Evolutionary conservation across 805 yeast species (phyloP).

Genomic region (Ogataea wickerhamii): DNA sequence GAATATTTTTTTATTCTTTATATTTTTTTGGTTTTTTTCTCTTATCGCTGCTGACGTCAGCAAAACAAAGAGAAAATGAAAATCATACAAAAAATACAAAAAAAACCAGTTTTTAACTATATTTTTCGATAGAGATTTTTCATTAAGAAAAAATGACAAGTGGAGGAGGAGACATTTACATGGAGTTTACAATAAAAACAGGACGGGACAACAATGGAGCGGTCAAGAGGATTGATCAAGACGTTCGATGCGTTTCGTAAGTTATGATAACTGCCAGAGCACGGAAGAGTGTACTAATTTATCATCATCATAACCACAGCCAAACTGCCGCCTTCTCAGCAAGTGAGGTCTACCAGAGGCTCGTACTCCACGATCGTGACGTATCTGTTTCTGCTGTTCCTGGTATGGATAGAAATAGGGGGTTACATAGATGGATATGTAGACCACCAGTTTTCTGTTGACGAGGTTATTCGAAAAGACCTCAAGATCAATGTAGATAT

Average conservation of each 20-base stretch:
- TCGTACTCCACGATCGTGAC: slow-evolving; percentile 68
- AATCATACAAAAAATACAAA: too few species aligned
- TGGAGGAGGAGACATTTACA: too few species aligned
- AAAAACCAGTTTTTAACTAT: too few species aligned
- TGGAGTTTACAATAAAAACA: too few species aligned
- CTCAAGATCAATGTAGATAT: slow-evolving; percentile 75
- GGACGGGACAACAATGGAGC: slow-evolving; percentile 22
- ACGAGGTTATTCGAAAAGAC: slow-evolving; percentile 50
- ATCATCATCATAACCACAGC: slow-evolving; percentile 35
- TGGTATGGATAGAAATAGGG: slow-evolving; percentile 83
- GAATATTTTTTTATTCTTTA: too few species aligned
- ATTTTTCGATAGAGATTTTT: too few species aligned
- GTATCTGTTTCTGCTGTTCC: slow-evolving; percentile 55
- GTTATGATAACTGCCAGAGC: slow-evolving; percentile 29
- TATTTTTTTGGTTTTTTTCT: too few species aligned
- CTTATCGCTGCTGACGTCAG: too few species aligned
- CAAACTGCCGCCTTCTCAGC: slow-evolving; percentile 64
- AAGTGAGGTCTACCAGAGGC: slow-evolving; percentile 73
- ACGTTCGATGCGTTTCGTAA: slow-evolving; percentile 71
- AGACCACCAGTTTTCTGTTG: slow-evolving; percentile 76
- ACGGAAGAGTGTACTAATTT: background rate
- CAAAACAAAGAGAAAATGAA: too few species aligned
- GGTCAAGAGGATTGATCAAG: slow-evolving; percentile 28
- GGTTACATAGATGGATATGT: slow-evolving; percentile 78
- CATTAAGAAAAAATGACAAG: too few species aligned